Percentiles rank a stretch among this genome's conserved stretches.
These are phyloP conservation scores for Diaporthe sp. DNA, from an alignment of 2,329 filamentous ascomycete genomes.

Conservation along the genomic window DNA sequence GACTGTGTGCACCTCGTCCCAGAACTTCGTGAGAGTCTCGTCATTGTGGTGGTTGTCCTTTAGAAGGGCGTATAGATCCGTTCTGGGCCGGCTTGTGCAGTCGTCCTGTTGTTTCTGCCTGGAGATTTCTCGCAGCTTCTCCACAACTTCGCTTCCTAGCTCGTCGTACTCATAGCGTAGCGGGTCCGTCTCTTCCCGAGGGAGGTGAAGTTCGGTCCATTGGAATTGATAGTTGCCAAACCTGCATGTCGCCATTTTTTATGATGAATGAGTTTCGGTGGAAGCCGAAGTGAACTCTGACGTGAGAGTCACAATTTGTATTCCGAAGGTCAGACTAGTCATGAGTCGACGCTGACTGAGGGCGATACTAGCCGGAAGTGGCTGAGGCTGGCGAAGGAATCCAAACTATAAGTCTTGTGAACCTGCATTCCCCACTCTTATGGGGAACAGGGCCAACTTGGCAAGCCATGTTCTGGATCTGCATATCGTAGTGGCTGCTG, in stretches of 20 bases:
- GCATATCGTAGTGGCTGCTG: background rate
- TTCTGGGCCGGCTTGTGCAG: background rate
- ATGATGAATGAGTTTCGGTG: background rate
- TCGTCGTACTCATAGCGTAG: slow-evolving; percentile 9
- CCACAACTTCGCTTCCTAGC: slow-evolving; percentile 1
- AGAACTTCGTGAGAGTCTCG: background rate
- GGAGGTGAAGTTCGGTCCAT: slow-evolving; percentile 11
- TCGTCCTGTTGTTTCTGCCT: background rate
- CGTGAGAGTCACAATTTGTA: background rate
- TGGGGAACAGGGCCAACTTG: background rate
- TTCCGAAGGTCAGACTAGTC: background rate
- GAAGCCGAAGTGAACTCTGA: no score
- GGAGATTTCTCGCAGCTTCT: background rate
- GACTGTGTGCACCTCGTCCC: background rate
- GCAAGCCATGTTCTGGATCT: background rate
- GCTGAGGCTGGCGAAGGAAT: background rate
- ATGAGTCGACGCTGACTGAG: background rate
- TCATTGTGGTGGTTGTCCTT: background rate
- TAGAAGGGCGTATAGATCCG: background rate
- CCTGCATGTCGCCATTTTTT: background rate
- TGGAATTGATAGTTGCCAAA: slow-evolving; percentile 10
- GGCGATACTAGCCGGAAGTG: background rate
- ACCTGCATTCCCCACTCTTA: no score
- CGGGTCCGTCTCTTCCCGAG: slow-evolving; percentile 3
- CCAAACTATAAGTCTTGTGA: background rate